Evolutionary conservation across 2,329 filamentous ascomycete genomes (phyloP), one percentile per base, ranked within the genome.

Genomic region (Scedosporium boydii): DNA sequence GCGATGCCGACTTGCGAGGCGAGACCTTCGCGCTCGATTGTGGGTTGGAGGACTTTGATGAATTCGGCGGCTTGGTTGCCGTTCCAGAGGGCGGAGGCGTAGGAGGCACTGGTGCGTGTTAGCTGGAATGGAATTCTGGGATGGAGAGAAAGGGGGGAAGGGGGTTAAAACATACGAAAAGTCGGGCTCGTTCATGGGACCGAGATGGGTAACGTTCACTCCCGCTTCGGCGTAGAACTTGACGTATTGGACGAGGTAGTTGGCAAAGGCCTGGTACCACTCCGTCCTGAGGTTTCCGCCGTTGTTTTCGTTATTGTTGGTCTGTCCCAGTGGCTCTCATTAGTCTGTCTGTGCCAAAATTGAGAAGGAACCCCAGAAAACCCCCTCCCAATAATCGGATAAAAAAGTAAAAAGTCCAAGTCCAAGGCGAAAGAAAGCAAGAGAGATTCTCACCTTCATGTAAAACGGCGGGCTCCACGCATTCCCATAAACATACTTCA

Each of bases 61-160:
- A 84, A 82, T 48, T 79, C 76, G 56, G 77, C 79, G 3, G 80
- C 80, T 70, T 82, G 73, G 16, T 71, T 74, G 60, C 76, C 77
- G 38, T 74, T 70, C 7, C 75, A 77, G 38, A 72, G 70, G 80
- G 82, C 82, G 5, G 73, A 75, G 10, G 79, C 78, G 65, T 80
- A 79, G 16, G 62, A 63, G 23, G 62, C 57, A n/a, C 58, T 59
- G 46, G 44, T 6, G n/a, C 51, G 10, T 41, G 61, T 59, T 51
- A 62, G 44, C 14, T 7, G 12, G 18, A n/a, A 12, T 7, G 1
- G 14, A 14, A 18, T 14, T 46, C 42, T 18, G 42, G 59, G 46
- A 55, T 10, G 12, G 21, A n/a, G 21, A 23, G n/a, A 12, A 55
- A 58, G 34, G 29, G n/a, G 6, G 9, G n/a, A 38, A 38, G 14